Conservation (phyloP, 805 yeast species). For the Lachancea dasiensis region DNA sequence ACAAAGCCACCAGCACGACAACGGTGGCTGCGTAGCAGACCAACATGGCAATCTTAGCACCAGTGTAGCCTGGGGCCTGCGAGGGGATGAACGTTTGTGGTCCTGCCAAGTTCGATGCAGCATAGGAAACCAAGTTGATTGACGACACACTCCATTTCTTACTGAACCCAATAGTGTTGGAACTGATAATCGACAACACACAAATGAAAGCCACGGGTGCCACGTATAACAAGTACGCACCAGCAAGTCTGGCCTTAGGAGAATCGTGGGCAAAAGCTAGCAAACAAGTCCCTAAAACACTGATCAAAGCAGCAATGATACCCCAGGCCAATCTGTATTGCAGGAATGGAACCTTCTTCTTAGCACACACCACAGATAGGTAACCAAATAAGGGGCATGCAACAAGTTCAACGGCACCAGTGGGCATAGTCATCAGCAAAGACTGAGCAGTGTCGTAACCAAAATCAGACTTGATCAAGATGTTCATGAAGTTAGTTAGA, state of each 20-base stretch:
- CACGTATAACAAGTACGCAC: slow-evolving; percentile 32
- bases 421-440: slow-evolving; percentile 41
- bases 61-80: slow-evolving; percentile 55
- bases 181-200: slow-evolving; percentile 32
- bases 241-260: slow-evolving; percentile 35
- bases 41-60: slow-evolving; percentile 49
- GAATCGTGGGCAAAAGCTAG: slow-evolving; percentile 37
- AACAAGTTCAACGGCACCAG: slow-evolving; percentile 42
- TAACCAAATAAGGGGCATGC: slow-evolving; percentile 33
- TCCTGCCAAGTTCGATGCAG: slow-evolving; percentile 64
- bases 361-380: slow-evolving; percentile 19
- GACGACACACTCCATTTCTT: slow-evolving; percentile 60
- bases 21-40: slow-evolving; percentile 41
- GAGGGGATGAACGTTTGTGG: slow-evolving; percentile 59
- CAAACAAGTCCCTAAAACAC: slow-evolving; percentile 34
- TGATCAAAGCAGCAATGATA: slow-evolving; percentile 29
- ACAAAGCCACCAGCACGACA: slow-evolving; percentile 30
- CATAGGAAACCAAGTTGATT: slow-evolving; percentile 55
- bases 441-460: slow-evolving; percentile 38
- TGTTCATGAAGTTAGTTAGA: slow-evolving; percentile 42
- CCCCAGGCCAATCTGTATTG: slow-evolving; percentile 31
- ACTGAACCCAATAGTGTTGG: slow-evolving; percentile 68
- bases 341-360: slow-evolving; percentile 15
- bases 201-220: slow-evolving; percentile 35
- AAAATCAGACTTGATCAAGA: slow-evolving; percentile 39